Percentiles rank a stretch among this genome's conserved stretches.
Conservation (phyloP, 2,329 filamentous ascomycete species). For the Alternaria brassicae region DNA sequence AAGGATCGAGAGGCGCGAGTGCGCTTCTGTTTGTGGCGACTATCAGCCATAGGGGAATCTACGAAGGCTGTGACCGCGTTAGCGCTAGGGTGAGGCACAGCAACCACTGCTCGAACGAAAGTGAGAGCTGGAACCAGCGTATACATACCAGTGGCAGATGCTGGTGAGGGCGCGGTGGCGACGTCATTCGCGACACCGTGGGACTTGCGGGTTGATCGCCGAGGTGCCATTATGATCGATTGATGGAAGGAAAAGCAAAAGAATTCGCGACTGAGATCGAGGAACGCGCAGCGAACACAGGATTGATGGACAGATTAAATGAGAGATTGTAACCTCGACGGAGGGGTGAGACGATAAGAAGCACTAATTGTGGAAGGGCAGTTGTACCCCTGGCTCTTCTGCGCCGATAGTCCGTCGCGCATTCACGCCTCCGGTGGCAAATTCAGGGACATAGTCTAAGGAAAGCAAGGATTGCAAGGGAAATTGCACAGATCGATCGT, state of each 20-base stretch:
- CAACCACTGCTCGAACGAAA: neutral
- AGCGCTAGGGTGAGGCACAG: neutral
- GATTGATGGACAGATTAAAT: neutral
- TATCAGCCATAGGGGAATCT: conserved; percentile 9
- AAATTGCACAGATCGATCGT: neutral
- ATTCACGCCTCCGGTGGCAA: conserved; percentile 39
- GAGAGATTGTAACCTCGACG: conserved; percentile 9
- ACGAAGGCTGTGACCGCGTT: conserved; percentile 10
- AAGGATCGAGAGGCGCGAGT: conserved; percentile 34
- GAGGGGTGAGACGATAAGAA: conserved; percentile 11
- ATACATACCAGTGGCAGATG: conserved; percentile 11
- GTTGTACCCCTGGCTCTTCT: conserved; percentile 27
- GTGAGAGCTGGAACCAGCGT: neutral
- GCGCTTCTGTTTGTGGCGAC: conserved; percentile 26
- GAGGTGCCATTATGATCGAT: conserved; percentile 28
- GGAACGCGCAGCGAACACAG: neutral
- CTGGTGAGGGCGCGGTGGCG: conserved; percentile 9
- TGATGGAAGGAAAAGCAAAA: conserved; percentile 3
- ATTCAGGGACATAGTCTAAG: conserved; percentile 15
- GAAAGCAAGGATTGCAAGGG: neutral
- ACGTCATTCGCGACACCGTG: conserved; percentile 13
- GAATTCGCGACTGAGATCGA: neutral
- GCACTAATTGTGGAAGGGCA: conserved; percentile 26
- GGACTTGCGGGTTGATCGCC: conserved; percentile 38
- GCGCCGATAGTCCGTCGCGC: conserved; percentile 36